phyloP scores from a whole-genome alignment of 805 yeast genomes.

The Hanseniaspora valbyensis region DNA sequence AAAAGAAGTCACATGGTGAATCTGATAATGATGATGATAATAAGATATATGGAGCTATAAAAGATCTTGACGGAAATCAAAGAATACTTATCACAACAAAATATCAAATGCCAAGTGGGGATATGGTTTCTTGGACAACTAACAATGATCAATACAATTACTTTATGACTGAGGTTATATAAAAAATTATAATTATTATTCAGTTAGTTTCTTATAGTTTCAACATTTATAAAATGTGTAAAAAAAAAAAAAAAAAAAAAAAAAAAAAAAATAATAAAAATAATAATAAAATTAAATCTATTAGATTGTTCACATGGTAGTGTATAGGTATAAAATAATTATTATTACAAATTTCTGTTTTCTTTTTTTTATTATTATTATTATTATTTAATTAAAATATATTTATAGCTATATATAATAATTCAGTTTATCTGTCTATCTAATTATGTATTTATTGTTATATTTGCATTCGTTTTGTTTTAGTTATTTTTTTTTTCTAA shows the following conservation, averaged over 20 bases:
- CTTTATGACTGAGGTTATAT: neutral
- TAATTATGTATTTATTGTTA: neutral
- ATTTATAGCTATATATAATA: neutral
- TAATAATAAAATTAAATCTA: too few relatives aligned
- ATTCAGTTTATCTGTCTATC: too few relatives aligned
- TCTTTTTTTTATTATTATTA: neutral
- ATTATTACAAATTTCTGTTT: too few relatives aligned
- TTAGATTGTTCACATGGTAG: neutral
- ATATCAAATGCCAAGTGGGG: slow-evolving; percentile 7
- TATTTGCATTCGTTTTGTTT: neutral
- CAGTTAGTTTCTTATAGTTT: too few relatives aligned
- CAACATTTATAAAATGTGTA: too few relatives aligned
- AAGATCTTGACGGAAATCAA: neutral
- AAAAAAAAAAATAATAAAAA: too few relatives aligned
- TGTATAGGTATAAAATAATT: too few relatives aligned
- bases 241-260: neutral
- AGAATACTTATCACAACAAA: neutral
- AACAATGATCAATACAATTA: slow-evolving; percentile 3
- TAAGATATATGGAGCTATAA: neutral
- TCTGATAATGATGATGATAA: neutral
- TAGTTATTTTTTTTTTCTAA: neutral
- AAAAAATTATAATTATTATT: too few relatives aligned
- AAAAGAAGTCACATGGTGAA: neutral
- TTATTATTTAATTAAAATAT: neutral
- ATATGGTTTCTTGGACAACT: slow-evolving; percentile 13